Base-by-base conservation (phyloP, 2,329 filamentous ascomycete genomes). In the Apiospora malaysiana region DNA sequence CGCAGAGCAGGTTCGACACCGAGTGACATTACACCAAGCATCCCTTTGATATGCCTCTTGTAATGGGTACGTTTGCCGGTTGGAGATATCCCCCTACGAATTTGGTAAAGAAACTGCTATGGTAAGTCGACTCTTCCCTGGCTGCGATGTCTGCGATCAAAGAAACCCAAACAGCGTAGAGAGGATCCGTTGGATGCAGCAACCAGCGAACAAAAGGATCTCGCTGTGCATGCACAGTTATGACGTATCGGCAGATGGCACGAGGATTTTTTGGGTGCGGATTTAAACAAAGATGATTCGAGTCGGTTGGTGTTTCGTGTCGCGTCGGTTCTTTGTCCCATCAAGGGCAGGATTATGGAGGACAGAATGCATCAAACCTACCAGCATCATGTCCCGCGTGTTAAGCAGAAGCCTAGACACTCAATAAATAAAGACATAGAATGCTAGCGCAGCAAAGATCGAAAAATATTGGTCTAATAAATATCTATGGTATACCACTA, bases 401-500 rank as follows among this genome's bases (percentile, higher is more conserved):
- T 37, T 37, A 8, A 18, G 51, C 32, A 21, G 56, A 63, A 40
- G 21, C 56, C 23, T 23, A 32, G 18, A 40, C 40, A 14, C 18
- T 4, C 18, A n/a, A 40, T 4, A 23, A 1, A n/a, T 1, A 40
- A 40, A 40, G 32, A n/a, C 1, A 1, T 10, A 4, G 5, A 37
- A 1, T 10, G 27, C 18, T 37, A 10, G 16, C 37, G 27, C 16
- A 59, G 27, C 16, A 59, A n/a, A 59, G 21, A 2, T 59, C 14
- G 32, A 40, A 63, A n/a, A 63, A 8, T 10, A 40, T 6, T 63
- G 27, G 2, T 40, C 7, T 40, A 32, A 40, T n/a, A 23, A 23
- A 40, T 32, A n/a, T 40, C 27, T 63, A 37, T 16, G 27, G 1
- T 37, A 63, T n/a, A 18, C 23, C 18, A 16, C 14, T 49, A 82